phyloP scores from a whole-genome alignment of 2,329 filamentous ascomycete species.

The Cordyceps javanica region DNA sequence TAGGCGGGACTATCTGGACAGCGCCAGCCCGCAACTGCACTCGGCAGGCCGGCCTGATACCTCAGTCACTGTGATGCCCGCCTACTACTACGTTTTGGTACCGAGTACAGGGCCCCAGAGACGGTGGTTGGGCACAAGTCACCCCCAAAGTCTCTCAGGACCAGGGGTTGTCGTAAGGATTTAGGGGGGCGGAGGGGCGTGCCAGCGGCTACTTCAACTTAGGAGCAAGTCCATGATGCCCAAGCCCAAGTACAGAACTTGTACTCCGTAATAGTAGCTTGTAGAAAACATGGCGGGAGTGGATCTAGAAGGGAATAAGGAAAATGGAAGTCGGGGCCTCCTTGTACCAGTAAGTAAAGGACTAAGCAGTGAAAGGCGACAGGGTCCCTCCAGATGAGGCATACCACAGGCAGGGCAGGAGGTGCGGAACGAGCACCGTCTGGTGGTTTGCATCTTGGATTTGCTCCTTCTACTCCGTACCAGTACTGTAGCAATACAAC shows the following conservation, averaged over 20 bases:
- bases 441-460: background rate
- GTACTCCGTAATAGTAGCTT: background rate
- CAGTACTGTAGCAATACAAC: background rate
- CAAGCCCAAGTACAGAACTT: no score
- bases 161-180: background rate
- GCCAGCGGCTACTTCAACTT: slow-evolving; percentile 1
- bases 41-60: background rate
- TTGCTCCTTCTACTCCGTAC: background rate
- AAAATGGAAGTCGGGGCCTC: background rate
- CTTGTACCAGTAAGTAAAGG: background rate
- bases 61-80: background rate
- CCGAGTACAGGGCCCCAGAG: background rate
- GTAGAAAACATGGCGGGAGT: background rate
- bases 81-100: background rate
- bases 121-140: background rate
- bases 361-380: background rate
- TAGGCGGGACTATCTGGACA: background rate
- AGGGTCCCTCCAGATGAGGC: background rate
- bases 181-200: no score
- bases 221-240: background rate
- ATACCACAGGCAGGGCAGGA: background rate
- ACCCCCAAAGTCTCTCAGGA: background rate
- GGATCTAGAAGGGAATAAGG: background rate
- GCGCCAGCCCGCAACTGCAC: background rate
- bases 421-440: background rate